phyloP scores from a whole-genome alignment of 2,329 filamentous ascomycete genomes.

The Chalara sp. region DNA sequence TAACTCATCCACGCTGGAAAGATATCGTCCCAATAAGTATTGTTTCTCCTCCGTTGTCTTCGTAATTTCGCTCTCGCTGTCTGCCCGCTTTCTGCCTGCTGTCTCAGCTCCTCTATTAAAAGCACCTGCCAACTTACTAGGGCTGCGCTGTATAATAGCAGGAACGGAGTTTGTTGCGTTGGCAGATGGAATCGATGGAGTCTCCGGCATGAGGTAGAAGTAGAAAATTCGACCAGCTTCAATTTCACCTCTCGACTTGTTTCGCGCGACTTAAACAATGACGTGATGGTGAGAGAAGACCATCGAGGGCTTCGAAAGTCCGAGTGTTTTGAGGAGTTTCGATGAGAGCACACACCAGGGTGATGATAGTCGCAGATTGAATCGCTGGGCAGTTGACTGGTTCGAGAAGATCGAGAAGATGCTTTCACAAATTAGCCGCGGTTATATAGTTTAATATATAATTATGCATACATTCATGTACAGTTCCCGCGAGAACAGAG shows the following conservation, averaged over 20 bases:
- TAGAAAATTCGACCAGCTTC: conserved; percentile 97
- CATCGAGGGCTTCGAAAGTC: conserved; percentile 86
- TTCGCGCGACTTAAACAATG: conserved; percentile 81
- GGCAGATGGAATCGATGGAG: conserved; percentile 48
- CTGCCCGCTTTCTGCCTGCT: conserved; percentile 24
- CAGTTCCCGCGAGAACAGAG: conserved; percentile 79
- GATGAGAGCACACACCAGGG: conserved; percentile 82
- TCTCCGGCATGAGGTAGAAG: conserved; percentile 97
- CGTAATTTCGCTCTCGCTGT: conserved; percentile 33
- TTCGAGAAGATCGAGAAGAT: conserved; percentile 90
- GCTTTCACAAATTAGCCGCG: conserved; percentile 33
- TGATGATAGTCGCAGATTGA: conserved; percentile 83
- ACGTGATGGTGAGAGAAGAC: conserved; percentile 85
- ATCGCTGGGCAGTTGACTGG: conserved; percentile 87
- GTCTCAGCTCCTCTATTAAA: conserved; percentile 38
- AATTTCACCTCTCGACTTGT: conserved; percentile 87
- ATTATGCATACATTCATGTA: conserved; percentile 77
- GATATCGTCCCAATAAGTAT: conserved; percentile 52
- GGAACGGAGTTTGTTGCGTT: conserved; percentile 39
- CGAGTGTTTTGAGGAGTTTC: conserved; percentile 83
- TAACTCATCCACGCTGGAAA: conserved; percentile 56
- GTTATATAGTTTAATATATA: neutral
- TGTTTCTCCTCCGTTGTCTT: conserved; percentile 63
- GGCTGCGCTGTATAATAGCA: conserved; percentile 56
- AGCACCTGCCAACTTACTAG: conserved; percentile 58